A percentile compares a stretch with the other conserved stretches of the same genome.
Conservation (phyloP, 495 filamentous ascomycete species). For the Hypoxylon perforatum region DNA sequence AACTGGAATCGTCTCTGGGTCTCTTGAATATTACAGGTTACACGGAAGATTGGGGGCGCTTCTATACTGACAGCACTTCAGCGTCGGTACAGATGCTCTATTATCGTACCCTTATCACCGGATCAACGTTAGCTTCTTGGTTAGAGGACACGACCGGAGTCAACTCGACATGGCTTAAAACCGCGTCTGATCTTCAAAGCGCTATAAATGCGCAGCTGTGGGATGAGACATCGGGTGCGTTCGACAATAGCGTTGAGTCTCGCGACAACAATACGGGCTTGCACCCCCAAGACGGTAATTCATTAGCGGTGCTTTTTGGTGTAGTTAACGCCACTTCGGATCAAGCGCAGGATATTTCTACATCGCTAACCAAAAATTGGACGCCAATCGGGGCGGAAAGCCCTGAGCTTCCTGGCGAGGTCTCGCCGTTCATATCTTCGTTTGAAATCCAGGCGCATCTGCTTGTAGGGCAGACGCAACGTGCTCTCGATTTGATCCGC, state of each 20-base stretch:
- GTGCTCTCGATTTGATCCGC: constrained; percentile 69
- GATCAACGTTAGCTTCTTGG: constrained; percentile 63
- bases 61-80: constrained; percentile 63
- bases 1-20: constrained; percentile 60
- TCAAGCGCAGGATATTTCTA: constrained; percentile 53
- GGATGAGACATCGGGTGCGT: constrained; percentile 63
- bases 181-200: constrained; percentile 52
- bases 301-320: constrained; percentile 56
- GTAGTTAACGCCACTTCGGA: constrained; percentile 44
- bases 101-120: constrained; percentile 64
- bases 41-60: constrained; percentile 68
- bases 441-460: constrained; percentile 75
- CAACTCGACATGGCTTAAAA: constrained; percentile 54
- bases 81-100: constrained; percentile 69
- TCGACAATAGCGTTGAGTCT: constrained; percentile 63
- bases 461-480: constrained; percentile 58
- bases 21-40: constrained; percentile 66
- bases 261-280: constrained; percentile 44
- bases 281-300: constrained; percentile 66
- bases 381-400: constrained; percentile 68
- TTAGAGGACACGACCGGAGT: constrained; percentile 55
- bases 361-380: constrained; percentile 64
- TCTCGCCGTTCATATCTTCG: constrained; percentile 72
- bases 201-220: constrained; percentile 63
- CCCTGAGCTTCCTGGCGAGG: constrained; percentile 67